Evolutionary conservation across 78 protist genomes (phyloP), one percentile per base, ranked within the genome.

Genomic region (Paulinella micropora): DNA sequence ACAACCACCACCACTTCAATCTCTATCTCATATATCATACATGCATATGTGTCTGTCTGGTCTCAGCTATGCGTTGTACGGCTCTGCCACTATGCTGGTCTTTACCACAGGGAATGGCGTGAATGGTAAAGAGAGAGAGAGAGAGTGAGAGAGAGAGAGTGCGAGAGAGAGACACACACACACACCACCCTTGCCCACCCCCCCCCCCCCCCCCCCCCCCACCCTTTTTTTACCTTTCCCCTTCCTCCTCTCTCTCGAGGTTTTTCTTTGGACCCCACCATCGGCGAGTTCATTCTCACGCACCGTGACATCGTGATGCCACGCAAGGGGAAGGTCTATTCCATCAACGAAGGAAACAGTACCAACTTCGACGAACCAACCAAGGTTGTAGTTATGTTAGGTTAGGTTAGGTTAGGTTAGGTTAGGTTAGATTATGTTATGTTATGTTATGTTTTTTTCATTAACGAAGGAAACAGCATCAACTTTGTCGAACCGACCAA

Each of bases 271-370:
- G 92, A 91, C 88, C 87, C 94, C 34, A n/a, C 91, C 2, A 86
- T 92, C n/a, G 96, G 95, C 29, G 96, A 95, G 89, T 95, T 93
- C 36, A 87, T 94, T 2, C 85, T 93, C 34, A 93, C 97, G 28
- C 96, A 94, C 64, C 90, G 91, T 2, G 83, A 92, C 88, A 79
- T 93, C 38, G 23, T 2, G 28, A 40, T 67, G 39, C 83, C 84
- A n/a, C 86, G 40, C 39, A 34, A 34, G 84, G 79, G 90, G 0
- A 64, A 87, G 36, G 93, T 97, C 91, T 97, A 97, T 93, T 93
- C 96, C 0, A 69, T 93, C 90, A 97, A 97, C 94, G 98, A 97
- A 86, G 98, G 95, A 32, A 95, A 95, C 93, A n/a, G n/a, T n/a
- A n/a, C n/a, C n/a, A n/a, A n/a, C n/a, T n/a, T n/a, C n/a, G n/a